These are phyloP conservation scores for Hippophae gyantsensis DNA, from an alignment of 306 rosid genomes.

Conservation along the genomic window DNA sequence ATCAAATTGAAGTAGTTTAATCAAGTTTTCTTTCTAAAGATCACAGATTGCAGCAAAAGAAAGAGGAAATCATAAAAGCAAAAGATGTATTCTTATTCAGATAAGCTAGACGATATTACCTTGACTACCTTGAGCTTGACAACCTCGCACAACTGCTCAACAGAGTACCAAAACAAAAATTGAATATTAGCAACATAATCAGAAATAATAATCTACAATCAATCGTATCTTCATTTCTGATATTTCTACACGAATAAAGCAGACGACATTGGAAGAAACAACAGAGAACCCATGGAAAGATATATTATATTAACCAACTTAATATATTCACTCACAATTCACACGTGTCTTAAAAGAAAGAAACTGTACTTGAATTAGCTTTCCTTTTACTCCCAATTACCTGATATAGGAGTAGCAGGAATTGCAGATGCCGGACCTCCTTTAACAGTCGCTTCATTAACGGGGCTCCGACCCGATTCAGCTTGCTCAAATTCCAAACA, in stretches of 20 bases:
- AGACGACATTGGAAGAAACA: no score
- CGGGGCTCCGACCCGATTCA: slow-evolving; percentile 43
- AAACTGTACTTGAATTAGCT: not conserved
- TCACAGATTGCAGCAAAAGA: no score
- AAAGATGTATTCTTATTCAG: not conserved
- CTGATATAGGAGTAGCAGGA: slow-evolving; percentile 64
- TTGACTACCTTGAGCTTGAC: slow-evolving; percentile 36
- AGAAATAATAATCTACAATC: not conserved
- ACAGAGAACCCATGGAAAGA: no score
- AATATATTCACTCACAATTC: no score
- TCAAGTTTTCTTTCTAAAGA: no score
- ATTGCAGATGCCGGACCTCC: slow-evolving; percentile 21
- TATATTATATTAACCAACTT: no score
- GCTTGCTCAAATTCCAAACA: slow-evolving; percentile 76
- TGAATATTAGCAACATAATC: slow-evolving; percentile 1
- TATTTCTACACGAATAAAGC: no score
- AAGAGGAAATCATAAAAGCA: not conserved
- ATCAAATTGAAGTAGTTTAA: no score
- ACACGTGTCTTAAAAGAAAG: no score
- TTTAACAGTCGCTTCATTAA: slow-evolving; percentile 30
- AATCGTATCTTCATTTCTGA: no score
- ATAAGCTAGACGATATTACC: slow-evolving; percentile 9
- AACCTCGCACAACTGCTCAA: slow-evolving; percentile 19
- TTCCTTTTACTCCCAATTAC: slow-evolving; percentile 16
- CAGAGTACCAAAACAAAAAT: slow-evolving; percentile 4